Conservation (phyloP, 176 grass and related monocot species). For the Eleusine coracana region DNA sequence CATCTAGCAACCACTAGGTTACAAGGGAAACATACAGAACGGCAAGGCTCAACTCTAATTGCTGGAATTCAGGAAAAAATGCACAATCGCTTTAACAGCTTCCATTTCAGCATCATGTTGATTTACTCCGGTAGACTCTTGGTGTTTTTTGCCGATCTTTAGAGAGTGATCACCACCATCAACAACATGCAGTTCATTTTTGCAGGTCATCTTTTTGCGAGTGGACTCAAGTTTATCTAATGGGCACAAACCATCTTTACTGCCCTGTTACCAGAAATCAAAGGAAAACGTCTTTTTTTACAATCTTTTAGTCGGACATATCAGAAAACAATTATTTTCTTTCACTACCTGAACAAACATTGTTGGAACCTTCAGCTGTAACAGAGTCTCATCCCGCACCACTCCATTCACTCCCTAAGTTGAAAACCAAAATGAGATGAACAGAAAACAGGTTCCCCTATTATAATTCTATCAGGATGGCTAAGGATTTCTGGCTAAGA, state of each 20-base stretch:
- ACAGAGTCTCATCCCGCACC: constrained; percentile 63
- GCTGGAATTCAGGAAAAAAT: constrained; percentile 58
- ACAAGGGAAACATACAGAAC: constrained; percentile 18
- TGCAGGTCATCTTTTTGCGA: constrained; percentile 69
- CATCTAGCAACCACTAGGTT: neutral
- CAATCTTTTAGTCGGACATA: neutral
- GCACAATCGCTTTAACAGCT: constrained; percentile 63
- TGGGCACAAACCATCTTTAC: constrained; percentile 83
- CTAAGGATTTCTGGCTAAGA: neutral
- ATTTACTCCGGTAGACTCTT: constrained; percentile 49
- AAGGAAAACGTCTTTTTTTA: neutral
- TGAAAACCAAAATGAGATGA: constrained; percentile 11
- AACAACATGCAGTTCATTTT: constrained; percentile 72
- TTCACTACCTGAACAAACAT: constrained; percentile 83
- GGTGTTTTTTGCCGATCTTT: constrained; percentile 76
- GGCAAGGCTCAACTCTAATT: constrained; percentile 18
- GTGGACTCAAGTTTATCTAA: constrained; percentile 69
- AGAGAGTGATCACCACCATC: constrained; percentile 92
- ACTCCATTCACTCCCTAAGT: constrained; percentile 74
- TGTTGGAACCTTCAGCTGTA: constrained; percentile 72
- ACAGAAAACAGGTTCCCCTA: neutral
- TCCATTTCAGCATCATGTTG: constrained; percentile 63
- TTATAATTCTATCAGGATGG: neutral
- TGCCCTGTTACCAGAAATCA: constrained; percentile 51
- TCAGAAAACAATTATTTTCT: constrained; percentile 21